These are phyloP conservation scores for Diospyros kaki DNA, from an alignment of 148 eudicot genomes.

Conservation along the genomic window DNA sequence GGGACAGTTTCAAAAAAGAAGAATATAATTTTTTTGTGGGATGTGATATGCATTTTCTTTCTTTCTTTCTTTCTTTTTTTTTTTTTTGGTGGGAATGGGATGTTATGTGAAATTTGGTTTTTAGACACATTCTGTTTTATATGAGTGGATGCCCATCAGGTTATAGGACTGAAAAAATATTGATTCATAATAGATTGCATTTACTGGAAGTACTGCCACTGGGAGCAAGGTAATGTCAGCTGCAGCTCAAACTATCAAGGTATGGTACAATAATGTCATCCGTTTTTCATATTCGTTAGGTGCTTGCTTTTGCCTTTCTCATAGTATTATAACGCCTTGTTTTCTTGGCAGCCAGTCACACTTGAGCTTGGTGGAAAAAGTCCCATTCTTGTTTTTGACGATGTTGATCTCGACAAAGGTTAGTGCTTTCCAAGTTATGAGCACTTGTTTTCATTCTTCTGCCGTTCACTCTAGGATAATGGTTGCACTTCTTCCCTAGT, in stretches of 20 bases:
- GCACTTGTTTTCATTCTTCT: neutral
- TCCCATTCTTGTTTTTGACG: constrained; percentile 92
- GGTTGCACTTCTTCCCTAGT: neutral
- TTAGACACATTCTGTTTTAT: neutral
- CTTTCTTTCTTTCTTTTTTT: neutral
- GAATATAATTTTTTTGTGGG: neutral
- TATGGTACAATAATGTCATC: constrained; percentile 18
- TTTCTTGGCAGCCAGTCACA: constrained; percentile 71
- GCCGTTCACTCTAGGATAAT: neutral
- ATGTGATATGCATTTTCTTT: neutral
- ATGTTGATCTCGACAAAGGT: constrained; percentile 92
- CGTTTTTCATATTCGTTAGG: neutral
- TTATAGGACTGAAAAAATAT: neutral
- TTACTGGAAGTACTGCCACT: constrained; percentile 92
- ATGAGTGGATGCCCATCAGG: neutral
- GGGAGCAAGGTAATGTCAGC: constrained; percentile 94
- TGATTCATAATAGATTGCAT: constrained; percentile 66
- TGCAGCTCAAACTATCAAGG: constrained; percentile 88
- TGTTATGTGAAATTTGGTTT: neutral
- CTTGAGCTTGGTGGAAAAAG: constrained; percentile 99
- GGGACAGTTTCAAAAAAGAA: neutral
- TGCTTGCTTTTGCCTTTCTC: neutral
- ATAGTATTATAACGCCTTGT: constrained; percentile 11
- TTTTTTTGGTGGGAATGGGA: neutral
- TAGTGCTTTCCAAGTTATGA: constrained; percentile 26